Evolutionary conservation across 73 alveolate genomes (phyloP).

Genomic region (Stentor coeruleus): DNA sequence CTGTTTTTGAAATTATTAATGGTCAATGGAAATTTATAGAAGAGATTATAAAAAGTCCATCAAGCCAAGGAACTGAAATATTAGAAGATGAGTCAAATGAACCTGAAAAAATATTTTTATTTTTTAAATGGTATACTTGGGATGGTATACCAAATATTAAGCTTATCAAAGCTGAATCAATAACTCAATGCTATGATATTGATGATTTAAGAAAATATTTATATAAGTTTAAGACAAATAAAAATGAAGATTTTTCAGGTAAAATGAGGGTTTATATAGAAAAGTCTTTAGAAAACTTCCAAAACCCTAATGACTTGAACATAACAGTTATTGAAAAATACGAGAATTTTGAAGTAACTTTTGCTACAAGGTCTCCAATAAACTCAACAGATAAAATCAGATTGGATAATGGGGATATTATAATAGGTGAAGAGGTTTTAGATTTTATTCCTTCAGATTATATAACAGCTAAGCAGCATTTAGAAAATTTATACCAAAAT

Average conservation of each 20-base stretch:
- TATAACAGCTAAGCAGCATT: too few relatives aligned
- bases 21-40: not conserved
- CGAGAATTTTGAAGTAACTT: not conserved
- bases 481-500: not conserved
- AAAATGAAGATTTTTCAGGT: too few relatives aligned
- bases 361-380: too few relatives aligned
- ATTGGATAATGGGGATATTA: not conserved
- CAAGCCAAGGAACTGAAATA: not conserved
- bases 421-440: not conserved
- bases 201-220: too few relatives aligned
- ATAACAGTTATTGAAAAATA: not conserved
- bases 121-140: not conserved
- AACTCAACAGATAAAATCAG: not conserved
- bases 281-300: too few relatives aligned
- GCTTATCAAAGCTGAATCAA: not conserved
- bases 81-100: not conserved
- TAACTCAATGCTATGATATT: too few relatives aligned
- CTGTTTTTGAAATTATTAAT: not conserved
- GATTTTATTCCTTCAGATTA: not conserved
- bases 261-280: too few relatives aligned
- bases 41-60: not conserved
- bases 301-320: too few relatives aligned
- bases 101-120: too few relatives aligned
- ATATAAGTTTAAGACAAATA: too few relatives aligned
- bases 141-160: not conserved